phyloP scores from a whole-genome alignment of 805 yeast genomes.

The Myxozyma sirexii region DNA sequence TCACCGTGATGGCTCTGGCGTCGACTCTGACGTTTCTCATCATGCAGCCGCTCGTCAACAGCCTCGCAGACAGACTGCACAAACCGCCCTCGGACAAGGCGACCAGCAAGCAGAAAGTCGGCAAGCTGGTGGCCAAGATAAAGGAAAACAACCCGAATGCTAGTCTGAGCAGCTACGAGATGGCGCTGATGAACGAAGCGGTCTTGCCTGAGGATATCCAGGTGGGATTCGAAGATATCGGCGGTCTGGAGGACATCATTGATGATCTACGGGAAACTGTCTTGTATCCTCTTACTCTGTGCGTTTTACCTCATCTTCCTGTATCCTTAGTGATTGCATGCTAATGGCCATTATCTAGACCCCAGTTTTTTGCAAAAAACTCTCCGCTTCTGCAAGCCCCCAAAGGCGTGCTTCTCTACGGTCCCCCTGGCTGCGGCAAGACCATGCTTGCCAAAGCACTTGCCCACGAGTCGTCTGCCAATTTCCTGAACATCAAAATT shows the following conservation, averaged over 20 bases:
- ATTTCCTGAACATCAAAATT: constrained; percentile 87
- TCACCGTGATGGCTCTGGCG: not conserved
- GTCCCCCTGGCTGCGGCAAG: constrained; percentile 98
- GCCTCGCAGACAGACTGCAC: not conserved
- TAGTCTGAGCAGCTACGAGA: constrained; percentile 72
- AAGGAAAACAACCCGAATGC: constrained; percentile 35
- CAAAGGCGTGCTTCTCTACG: constrained; percentile 87
- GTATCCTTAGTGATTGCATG: too few relatives aligned
- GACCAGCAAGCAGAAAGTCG: not conserved
- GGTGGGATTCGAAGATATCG: constrained; percentile 78
- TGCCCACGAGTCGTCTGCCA: constrained; percentile 89
- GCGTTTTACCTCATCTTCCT: too few relatives aligned
- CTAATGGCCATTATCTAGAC: too few relatives aligned
- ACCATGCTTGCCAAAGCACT: constrained; percentile 96
- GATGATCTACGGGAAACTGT: constrained; percentile 88
- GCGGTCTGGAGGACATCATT: constrained; percentile 81
- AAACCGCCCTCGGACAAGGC: not conserved
- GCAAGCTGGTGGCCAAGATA: not conserved
- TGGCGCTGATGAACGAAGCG: constrained; percentile 71
- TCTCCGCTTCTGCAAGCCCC: constrained; percentile 81
- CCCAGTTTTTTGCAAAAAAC: constrained; percentile 71
- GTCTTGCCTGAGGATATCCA: constrained; percentile 83
- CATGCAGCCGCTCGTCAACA: not conserved
- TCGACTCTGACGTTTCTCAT: constrained; percentile 1
- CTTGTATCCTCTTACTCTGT: constrained; percentile 72